Evolutionary conservation across 202 grass and related monocot genomes (phyloP), one percentile per base, ranked within the genome.

Genomic region (Elaeis oleifera): DNA sequence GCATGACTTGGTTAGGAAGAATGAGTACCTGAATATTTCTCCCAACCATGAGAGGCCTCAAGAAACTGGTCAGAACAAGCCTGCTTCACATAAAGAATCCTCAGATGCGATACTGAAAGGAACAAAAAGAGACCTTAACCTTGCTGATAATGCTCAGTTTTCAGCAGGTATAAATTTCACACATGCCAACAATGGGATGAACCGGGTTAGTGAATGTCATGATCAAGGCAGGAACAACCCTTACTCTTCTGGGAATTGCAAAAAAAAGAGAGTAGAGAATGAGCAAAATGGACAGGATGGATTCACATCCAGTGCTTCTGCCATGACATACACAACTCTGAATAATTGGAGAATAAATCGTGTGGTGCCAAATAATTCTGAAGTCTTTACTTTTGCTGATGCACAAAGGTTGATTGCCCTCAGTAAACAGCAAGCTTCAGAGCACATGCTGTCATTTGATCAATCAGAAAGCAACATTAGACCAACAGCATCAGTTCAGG

Each of bases 181-280:
- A 52, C 64, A 83, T 51, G 36, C 63, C 44, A 61, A 70, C 31
- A 17, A 23, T 3, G 11, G 27, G 18, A 19, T 18, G 16, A 6
- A 39, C 18, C 15, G 36, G 27, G 16, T 63, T 39, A 55, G 14
- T 31, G 16, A 60, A 23, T 63, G 15, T 8, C 50, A 18, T 49
- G 6, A 44, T 49, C 11, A 15, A 21, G 54, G 50, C 4, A 16
- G 19, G 28, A 18, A 62, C 31, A 58, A 16, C 44, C 17, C 64
- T 19, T 62, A 67, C 70, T 57, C 71, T 62, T 48, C 76, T 60
- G 71, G 84, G 58, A 59, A 39, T 58, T 64, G 22, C 64, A 86
- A 95, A 67, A 89, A 78, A 55, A 81, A 67, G 68, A 83, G 68
- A 77, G 36, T 56, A 18, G 75, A 80, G 15, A 54, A 79, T 74